Base-by-base conservation (phyloP, 129 eudicot genomes). In the Solidago caesia region DNA sequence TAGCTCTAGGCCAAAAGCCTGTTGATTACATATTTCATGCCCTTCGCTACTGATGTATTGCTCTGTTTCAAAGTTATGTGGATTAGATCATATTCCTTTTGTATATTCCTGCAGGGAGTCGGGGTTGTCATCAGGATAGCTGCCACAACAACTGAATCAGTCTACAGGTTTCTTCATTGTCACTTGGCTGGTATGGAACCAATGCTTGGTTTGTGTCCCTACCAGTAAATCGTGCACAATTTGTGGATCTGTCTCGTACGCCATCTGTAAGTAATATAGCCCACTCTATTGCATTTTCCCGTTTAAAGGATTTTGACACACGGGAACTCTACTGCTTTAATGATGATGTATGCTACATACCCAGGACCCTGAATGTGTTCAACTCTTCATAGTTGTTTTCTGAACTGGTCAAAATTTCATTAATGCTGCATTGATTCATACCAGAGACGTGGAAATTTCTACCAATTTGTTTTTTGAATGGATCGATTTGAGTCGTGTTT, bases 61-160 rank as follows among this genome's bases (percentile, higher is more conserved):
- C 25, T 55, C 33, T 12, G 7, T 66, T 47, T 27, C 42, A 4
- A 67, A 52, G 2, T 58, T 62, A 73, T 64, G 33, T 11, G 51
- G 12, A 25, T 43, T 43, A 27, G 53, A 26, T 71, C n/a, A 15
- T 64, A 45, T 15, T 27, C 44, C 3, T 21, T 74, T 27, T 27
- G 46, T 12, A 0, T 8, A 4, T 47, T 45, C 26, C 33, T 60
- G 71, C 83, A 89, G 96, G 88, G 87, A 73, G 73, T 66, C 1
- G 98, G 98, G 68, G 83, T 88, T 14, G 85, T 91, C 11, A 59
- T 91, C 16, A 81, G 98, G 67, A 79, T 94, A 75, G 96, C 97
- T 48, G 89, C 98, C 64, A 84, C 68, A 82, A 88, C 93, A 68
- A 94, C 98, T 15, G 98, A 94, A 82, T 84, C 97, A 11, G 91